Conservation (phyloP, 495 filamentous ascomycete species). For the Bombardia bombarda region DNA sequence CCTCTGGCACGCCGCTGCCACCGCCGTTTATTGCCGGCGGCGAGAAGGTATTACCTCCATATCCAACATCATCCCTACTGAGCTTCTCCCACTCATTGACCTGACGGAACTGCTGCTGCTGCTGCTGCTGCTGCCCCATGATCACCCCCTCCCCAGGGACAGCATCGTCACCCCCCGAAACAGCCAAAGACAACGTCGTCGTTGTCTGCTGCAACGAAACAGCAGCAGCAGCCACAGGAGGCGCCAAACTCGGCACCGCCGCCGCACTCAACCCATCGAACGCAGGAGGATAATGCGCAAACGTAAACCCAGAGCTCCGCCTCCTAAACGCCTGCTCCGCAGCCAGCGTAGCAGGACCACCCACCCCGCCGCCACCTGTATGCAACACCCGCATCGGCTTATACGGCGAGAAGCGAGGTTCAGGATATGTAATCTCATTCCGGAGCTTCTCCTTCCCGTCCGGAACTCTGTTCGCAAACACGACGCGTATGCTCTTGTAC, state of each 20-base stretch:
- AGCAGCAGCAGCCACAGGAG: too few species aligned
- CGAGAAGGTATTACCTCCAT: slow-evolving; percentile 51
- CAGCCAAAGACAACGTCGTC: slow-evolving; percentile 1
- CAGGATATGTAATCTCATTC: slow-evolving; percentile 84
- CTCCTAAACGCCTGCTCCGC: slow-evolving; percentile 50
- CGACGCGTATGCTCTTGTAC: slow-evolving; percentile 85
- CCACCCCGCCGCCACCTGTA: slow-evolving; percentile 24
- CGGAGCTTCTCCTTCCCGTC: slow-evolving; percentile 91
- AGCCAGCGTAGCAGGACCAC: slow-evolving; percentile 36
- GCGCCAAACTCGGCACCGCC: slow-evolving; percentile 14
- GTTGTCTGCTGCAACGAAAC: too few species aligned
- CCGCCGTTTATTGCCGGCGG: slow-evolving; percentile 1
- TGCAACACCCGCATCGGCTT: slow-evolving; percentile 53
- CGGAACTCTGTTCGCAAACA: slow-evolving; percentile 95
- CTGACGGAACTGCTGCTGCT: slow-evolving; percentile 17
- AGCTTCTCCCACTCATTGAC: slow-evolving; percentile 65
- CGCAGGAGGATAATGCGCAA: slow-evolving; percentile 21
- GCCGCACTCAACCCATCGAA: slow-evolving; percentile 31
- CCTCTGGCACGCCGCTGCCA: slow-evolving; percentile 22
- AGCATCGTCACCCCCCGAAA: slow-evolving; percentile 11
- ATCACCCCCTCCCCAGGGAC: slow-evolving; percentile 13
- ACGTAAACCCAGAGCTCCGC: slow-evolving; percentile 47
- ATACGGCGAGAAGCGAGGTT: slow-evolving; percentile 81
- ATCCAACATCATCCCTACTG: slow-evolving; percentile 57
- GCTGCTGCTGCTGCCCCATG: slow-evolving; percentile 5